Conservation (phyloP, 495 filamentous ascomycete species). For the Daldinia loculata region DNA sequence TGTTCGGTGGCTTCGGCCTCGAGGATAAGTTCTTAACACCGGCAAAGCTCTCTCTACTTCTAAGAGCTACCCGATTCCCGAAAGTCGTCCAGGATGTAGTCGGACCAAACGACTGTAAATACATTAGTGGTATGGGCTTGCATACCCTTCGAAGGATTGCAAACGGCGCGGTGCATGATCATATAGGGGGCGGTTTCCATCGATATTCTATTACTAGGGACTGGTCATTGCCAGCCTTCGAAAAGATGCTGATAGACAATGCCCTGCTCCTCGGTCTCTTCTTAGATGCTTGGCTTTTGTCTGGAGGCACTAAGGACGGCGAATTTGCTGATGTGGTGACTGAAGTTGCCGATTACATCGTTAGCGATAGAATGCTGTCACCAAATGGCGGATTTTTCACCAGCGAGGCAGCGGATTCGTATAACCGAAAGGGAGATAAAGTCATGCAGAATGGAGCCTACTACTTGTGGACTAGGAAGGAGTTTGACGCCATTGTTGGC, state of each 20-base stretch:
- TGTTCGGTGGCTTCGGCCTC: constrained; percentile 79
- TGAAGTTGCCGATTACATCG: constrained; percentile 85
- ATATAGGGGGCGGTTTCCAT: constrained; percentile 90
- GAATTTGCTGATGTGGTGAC: constrained; percentile 83
- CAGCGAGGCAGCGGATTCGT: constrained; percentile 93
- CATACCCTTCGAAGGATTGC: constrained; percentile 83
- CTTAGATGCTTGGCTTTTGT: constrained; percentile 84
- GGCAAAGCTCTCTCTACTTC: constrained; percentile 81
- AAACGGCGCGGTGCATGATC: constrained; percentile 88
- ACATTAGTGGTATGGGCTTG: constrained; percentile 82
- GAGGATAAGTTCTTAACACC: constrained; percentile 94
- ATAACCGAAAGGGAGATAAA: constrained; percentile 73
- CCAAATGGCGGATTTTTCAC: constrained; percentile 82
- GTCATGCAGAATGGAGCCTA: constrained; percentile 95
- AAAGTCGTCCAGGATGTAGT: constrained; percentile 81
- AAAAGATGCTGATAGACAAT: constrained; percentile 98
- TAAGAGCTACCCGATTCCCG: constrained; percentile 78
- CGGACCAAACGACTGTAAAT: constrained; percentile 77
- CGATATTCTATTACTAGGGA: constrained; percentile 89
- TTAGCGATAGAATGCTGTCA: constrained; percentile 69
- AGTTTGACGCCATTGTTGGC: constrained; percentile 81
- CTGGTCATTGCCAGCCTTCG: constrained; percentile 94
- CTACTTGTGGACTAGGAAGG: constrained; percentile 92
- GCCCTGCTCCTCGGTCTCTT: constrained; percentile 87
- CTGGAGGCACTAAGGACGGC: constrained; percentile 59